Conservation (phyloP, 2,329 filamentous ascomycete genomes). For the Sclerotiophoma versabilis region DNA sequence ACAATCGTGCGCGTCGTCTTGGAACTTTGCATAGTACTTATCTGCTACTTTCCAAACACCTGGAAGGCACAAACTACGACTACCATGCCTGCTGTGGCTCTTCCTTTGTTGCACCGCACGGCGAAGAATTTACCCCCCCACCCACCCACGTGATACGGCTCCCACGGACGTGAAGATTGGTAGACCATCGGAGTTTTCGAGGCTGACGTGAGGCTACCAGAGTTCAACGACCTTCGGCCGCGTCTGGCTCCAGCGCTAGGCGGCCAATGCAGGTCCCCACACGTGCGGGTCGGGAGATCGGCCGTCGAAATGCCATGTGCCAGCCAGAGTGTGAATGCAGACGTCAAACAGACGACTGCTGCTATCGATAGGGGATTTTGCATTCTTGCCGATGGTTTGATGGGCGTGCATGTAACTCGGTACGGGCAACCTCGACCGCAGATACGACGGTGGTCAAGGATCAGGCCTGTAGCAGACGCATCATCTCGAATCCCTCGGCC, state of each 20-base stretch:
- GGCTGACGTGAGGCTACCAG: neutral
- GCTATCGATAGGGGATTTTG: conserved; percentile 2
- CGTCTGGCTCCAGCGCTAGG: neutral
- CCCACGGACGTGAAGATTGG: neutral
- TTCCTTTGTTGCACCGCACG: too few species aligned
- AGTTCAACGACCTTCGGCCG: neutral
- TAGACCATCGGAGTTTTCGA: conserved; percentile 10
- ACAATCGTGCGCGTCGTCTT: too few species aligned
- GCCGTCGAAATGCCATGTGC: conserved; percentile 4
- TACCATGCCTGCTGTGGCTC: too few species aligned
- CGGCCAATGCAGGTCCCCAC: conserved; percentile 11
- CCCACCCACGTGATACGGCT: neutral
- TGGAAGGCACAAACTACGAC: too few species aligned
- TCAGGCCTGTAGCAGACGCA: conserved; percentile 7
- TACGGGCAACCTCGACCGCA: neutral
- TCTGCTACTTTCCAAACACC: too few species aligned
- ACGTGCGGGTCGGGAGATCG: conserved; percentile 8
- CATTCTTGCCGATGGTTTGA: neutral
- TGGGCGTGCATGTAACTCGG: neutral
- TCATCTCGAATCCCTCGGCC: neutral
- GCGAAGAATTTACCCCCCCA: too few species aligned
- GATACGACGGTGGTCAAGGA: conserved; percentile 4
- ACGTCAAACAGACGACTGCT: neutral
- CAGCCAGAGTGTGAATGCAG: neutral
- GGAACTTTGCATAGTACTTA: too few species aligned